Evolutionary conservation across 176 grass and related monocot genomes (phyloP).

Genomic region (Triticum aestivum): DNA sequence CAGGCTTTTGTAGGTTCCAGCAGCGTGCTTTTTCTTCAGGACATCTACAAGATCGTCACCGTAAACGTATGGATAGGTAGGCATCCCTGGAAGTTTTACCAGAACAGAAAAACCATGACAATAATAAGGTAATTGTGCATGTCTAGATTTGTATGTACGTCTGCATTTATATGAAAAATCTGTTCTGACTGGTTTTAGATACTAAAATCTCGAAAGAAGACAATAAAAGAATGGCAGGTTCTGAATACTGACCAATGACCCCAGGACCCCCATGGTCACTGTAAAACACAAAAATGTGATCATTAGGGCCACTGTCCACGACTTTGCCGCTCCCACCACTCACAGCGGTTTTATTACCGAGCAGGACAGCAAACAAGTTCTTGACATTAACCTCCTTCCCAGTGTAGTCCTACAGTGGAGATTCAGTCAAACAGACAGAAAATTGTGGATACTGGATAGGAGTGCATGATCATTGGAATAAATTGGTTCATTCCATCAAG

Average conservation of each 20-base stretch:
- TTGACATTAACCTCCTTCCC: slow-evolving; percentile 69
- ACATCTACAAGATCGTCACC: slow-evolving; percentile 73
- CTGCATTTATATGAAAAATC: background rate
- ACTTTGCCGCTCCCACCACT: slow-evolving; percentile 88
- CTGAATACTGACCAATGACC: slow-evolving; percentile 67
- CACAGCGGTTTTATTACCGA: slow-evolving; percentile 80
- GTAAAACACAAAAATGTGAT: slow-evolving; percentile 93
- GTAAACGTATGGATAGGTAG: slow-evolving; percentile 83
- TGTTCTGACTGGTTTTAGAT: background rate
- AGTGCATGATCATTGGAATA: background rate
- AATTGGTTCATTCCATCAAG: too few relatives aligned
- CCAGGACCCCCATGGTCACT: slow-evolving; percentile 88
- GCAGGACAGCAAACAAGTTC: slow-evolving; percentile 84
- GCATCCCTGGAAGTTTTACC: slow-evolving; percentile 68
- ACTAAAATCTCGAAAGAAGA: too few relatives aligned
- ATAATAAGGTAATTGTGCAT: background rate
- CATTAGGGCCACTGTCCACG: slow-evolving; percentile 78
- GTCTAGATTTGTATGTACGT: too few relatives aligned
- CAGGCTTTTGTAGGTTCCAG: slow-evolving; percentile 90
- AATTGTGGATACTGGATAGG: background rate
- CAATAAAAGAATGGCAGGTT: background rate
- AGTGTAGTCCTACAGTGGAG: slow-evolving; percentile 71
- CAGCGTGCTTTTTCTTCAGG: slow-evolving; percentile 80
- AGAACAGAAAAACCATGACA: slow-evolving; percentile 7
- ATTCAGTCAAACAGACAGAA: background rate